These are phyloP conservation scores for Ormosia semicastrata DNA, from an alignment of 306 rosid species.

Conservation along the genomic window DNA sequence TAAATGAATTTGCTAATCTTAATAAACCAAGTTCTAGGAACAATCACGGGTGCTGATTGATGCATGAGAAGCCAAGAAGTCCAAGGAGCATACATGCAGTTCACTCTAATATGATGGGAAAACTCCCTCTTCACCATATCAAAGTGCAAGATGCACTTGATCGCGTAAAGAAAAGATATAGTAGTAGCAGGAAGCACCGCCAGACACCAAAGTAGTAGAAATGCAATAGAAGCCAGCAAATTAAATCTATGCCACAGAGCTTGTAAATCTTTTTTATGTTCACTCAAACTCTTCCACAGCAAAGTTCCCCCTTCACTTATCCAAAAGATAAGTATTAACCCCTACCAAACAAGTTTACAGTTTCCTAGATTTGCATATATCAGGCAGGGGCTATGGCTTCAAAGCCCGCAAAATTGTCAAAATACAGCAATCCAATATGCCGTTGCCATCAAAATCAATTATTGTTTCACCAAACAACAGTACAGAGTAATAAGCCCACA, in stretches of 20 bases:
- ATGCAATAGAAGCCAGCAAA: constrained; percentile 30
- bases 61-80: constrained; percentile 58
- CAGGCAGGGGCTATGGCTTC: not conserved
- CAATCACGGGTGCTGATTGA: constrained; percentile 42
- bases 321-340: not conserved
- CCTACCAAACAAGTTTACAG: not conserved
- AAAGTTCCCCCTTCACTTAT: constrained; percentile 21
- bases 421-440: too few species aligned
- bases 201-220: constrained; percentile 46
- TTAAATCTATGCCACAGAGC: constrained; percentile 30
- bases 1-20: constrained; percentile 42
- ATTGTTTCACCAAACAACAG: too few species aligned
- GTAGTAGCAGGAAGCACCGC: constrained; percentile 23
- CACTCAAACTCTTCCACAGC: constrained; percentile 47
- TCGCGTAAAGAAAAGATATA: constrained; percentile 38
- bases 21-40: constrained; percentile 31
- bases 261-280: constrained; percentile 28
- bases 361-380: constrained; percentile 3
- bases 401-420: too few species aligned
- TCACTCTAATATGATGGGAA: constrained; percentile 43
- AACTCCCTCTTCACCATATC: constrained; percentile 42
- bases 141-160: constrained; percentile 46
- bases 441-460: too few species aligned
- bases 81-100: constrained; percentile 55
- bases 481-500: too few species aligned